phyloP scores from a whole-genome alignment of 495 filamentous ascomycete species.

The Aspergillus asperescens region DNA sequence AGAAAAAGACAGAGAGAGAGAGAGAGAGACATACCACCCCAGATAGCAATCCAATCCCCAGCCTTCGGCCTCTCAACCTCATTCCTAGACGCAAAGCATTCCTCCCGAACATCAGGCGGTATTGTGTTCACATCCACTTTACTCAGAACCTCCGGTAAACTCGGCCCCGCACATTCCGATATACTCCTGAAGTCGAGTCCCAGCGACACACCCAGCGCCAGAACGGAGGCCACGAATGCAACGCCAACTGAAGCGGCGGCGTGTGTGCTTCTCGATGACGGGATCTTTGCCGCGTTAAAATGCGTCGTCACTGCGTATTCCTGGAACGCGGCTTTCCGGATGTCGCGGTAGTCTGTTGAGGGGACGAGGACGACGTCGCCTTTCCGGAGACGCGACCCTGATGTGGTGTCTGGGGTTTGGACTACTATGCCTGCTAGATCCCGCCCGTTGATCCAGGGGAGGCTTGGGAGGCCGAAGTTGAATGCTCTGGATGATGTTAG shows the following conservation, averaged over 20 bases:
- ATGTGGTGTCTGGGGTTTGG: constrained; percentile 31
- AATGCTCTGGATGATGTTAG: constrained; percentile 42
- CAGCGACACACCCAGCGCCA: constrained; percentile 57
- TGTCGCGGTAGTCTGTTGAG: constrained; percentile 67
- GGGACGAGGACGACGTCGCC: constrained; percentile 58
- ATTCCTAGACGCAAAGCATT: constrained; percentile 46
- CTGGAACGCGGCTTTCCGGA: constrained; percentile 63
- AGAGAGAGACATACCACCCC: constrained; percentile 61
- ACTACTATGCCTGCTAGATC: constrained; percentile 58
- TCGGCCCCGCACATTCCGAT: constrained; percentile 41
- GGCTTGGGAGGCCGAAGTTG: constrained; percentile 57
- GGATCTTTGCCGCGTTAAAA: constrained; percentile 58
- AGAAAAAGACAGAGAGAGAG: no score
- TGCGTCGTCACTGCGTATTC: constrained; percentile 59
- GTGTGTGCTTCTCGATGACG: constrained; percentile 40
- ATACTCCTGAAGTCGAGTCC: constrained; percentile 51
- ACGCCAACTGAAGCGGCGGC: constrained; percentile 58
- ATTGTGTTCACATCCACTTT: constrained; percentile 33
- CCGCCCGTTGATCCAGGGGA: constrained; percentile 63
- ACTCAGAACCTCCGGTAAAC: constrained; percentile 44
- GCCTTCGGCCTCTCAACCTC: constrained; percentile 38
- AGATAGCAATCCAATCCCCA: constrained; percentile 64
- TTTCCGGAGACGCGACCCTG: constrained; percentile 39
- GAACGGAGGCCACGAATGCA: constrained; percentile 55
- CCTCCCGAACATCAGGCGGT: constrained; percentile 47